Percentiles rank a stretch among this genome's conserved stretches.
Conservation (phyloP, 225 moss, liverwort and hornwort species). For the Marchantia polymorpha region DNA sequence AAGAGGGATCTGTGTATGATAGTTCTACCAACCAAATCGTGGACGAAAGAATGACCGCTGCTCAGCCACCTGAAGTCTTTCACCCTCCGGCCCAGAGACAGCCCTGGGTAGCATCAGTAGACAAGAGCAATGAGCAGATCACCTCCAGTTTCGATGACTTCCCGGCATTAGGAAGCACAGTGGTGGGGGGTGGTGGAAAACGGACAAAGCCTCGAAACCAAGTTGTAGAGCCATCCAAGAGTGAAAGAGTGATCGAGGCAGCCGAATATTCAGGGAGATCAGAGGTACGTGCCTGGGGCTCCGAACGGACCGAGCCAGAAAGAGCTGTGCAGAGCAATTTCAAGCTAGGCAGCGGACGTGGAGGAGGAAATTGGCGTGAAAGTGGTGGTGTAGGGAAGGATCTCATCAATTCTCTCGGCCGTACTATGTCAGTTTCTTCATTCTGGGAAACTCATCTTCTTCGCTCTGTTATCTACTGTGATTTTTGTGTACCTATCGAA, state of each 20-base stretch:
- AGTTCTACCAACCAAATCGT: background rate
- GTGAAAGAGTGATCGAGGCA: background rate
- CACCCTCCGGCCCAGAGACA: background rate
- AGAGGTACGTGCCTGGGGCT: background rate
- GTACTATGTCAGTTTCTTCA: slow-evolving; percentile 50
- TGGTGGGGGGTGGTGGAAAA: background rate
- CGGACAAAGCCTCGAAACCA: background rate
- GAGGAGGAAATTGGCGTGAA: slow-evolving; percentile 1
- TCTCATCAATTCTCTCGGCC: slow-evolving; percentile 52
- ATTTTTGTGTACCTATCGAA: background rate
- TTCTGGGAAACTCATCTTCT: background rate
- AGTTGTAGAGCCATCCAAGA: background rate
- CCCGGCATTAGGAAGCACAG: slow-evolving; percentile 7
- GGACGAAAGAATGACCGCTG: background rate
- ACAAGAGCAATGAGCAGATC: background rate
- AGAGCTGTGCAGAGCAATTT: background rate
- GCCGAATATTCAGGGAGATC: background rate
- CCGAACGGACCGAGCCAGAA: slow-evolving; percentile 1
- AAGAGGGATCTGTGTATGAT: background rate
- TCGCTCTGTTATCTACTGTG: background rate
- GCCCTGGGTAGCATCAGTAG: background rate
- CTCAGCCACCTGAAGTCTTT: background rate
- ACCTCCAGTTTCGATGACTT: background rate
- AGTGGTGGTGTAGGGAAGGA: slow-evolving; percentile 32
- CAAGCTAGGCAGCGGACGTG: slow-evolving; percentile 26